Evolutionary conservation across 768 basidiomycete genomes (phyloP).

Genomic region (Dentipellis sp.): DNA sequence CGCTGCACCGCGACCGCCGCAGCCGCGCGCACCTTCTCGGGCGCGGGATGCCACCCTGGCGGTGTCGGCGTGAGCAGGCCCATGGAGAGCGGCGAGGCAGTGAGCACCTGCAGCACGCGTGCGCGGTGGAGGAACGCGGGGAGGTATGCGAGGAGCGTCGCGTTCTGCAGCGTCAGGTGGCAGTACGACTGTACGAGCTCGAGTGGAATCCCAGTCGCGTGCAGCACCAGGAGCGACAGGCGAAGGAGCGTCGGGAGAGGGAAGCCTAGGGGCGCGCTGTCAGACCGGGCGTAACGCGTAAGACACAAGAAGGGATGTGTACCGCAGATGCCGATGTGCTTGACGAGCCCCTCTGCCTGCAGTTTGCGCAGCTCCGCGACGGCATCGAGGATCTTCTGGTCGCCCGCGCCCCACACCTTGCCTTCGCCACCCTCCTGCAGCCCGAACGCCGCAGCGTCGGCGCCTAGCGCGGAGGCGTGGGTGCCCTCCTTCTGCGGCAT

Average conservation of each 20-base stretch:
- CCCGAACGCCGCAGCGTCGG: constrained; percentile 55
- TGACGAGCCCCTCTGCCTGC: constrained; percentile 65
- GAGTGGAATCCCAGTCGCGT: constrained; percentile 59
- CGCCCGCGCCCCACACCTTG: constrained; percentile 55
- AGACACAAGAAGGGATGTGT: constrained; percentile 5
- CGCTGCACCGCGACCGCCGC: constrained; percentile 26
- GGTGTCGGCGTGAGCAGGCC: constrained; percentile 52
- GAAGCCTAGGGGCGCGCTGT: constrained; percentile 40
- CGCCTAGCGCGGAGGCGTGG: constrained; percentile 43
- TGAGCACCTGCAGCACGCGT: constrained; percentile 54
- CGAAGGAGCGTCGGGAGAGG: constrained; percentile 79
- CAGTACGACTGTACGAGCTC: constrained; percentile 78
- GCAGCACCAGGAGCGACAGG: constrained; percentile 63
- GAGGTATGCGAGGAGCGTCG: constrained; percentile 46
- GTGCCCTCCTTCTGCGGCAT: constrained; percentile 43
- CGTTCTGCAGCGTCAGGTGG: constrained; percentile 71
- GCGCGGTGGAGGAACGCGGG: constrained; percentile 53
- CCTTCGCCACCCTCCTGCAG: constrained; percentile 47
- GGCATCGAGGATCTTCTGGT: constrained; percentile 62
- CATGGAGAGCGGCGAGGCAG: constrained; percentile 84
- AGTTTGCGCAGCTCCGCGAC: constrained; percentile 55
- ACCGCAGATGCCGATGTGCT: constrained; percentile 77
- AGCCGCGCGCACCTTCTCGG: constrained; percentile 36
- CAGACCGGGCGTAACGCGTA: neutral
- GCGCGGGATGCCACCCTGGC: constrained; percentile 75